Conservation (phyloP, 345 rosid genomes). For the Citrus sp. region DNA sequence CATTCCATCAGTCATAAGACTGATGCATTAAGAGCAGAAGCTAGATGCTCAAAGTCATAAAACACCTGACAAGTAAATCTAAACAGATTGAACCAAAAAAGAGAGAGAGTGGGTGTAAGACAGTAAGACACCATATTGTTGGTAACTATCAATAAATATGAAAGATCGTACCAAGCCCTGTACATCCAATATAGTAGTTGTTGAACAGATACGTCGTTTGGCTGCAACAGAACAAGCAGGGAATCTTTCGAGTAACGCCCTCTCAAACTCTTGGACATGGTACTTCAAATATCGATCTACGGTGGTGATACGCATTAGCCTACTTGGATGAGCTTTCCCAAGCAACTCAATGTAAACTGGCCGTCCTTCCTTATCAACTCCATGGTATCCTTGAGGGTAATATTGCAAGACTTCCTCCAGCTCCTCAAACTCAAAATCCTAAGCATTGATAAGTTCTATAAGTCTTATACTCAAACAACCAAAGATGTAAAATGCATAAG, state of each 20-base stretch:
- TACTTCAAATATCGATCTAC: slow-evolving; percentile 80
- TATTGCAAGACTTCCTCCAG: slow-evolving; percentile 83
- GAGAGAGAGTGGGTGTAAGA: no score
- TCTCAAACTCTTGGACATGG: slow-evolving; percentile 98
- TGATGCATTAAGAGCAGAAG: not conserved
- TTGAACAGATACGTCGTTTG: slow-evolving; percentile 67
- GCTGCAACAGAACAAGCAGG: slow-evolving; percentile 94
- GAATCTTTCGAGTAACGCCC: slow-evolving; percentile 75
- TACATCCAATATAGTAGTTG: slow-evolving; percentile 89
- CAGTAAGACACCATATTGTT: not conserved
- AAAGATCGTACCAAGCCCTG: slow-evolving; percentile 76
- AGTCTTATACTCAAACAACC: not conserved
- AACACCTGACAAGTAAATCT: not conserved
- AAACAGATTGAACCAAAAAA: not conserved
- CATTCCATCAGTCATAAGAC: not conserved
- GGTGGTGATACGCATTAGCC: slow-evolving; percentile 77
- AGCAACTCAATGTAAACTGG: slow-evolving; percentile 94
- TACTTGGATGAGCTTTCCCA: slow-evolving; percentile 87
- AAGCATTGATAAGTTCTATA: not conserved
- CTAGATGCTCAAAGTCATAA: not conserved
- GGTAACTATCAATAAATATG: not conserved
- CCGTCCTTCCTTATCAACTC: slow-evolving; percentile 95
- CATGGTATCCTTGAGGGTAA: slow-evolving; percentile 98
- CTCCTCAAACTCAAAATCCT: slow-evolving; percentile 95
- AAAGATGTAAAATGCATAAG: not conserved